Base-by-base conservation (phyloP, 495 filamentous ascomycete genomes). In the Daldinia bambusicola region DNA sequence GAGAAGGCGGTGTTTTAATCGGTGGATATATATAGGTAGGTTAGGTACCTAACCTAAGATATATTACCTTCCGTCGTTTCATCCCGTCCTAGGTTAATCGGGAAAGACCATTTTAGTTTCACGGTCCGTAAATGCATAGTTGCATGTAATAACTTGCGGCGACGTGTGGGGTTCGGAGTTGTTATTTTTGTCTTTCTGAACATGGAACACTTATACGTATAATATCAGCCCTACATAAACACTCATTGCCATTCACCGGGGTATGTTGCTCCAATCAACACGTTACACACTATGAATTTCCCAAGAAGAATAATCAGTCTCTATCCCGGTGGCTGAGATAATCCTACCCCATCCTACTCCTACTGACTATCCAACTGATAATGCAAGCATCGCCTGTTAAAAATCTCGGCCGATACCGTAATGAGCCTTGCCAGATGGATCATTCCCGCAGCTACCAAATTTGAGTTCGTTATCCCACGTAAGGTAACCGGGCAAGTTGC, bases 1-100 rank as follows among this genome's bases (percentile, higher is more conserved):
- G 31, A 20, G 64, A 61, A 53, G 31, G 50, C 50, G 50, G 26
- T 53, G 4, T 53, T 26, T 32, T 32, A 53, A 53, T 53, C 50
- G 50, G 50, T 32, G 9, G 18, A 53, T 31, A 10, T 53, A 53
- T 53, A 48, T 18, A 16, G 18, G 1, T 26, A 26, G n/a, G n/a
- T n/a, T n/a, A n/a, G n/a, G n/a, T n/a, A n/a, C n/a, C n/a, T n/a
- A n/a, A n/a, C 26, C 26, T 26, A 26, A 26, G 26, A 3, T 3
- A 26, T 26, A 1, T 26, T 48, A 48, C 43, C 50, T 53, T 32
- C 26, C 31, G 7, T 16, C 31, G 10, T 53, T 53, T 32, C 50
- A 53, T 53, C 12, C 50, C 50, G 22, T 53, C 22, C 26, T 13
- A 26, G 30, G 26, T 53, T 53, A 53, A 53, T 53, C 26, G 12